A percentile compares a stretch with the other conserved stretches of the same genome.
These are phyloP conservation scores for Pholiota adiposa DNA, from an alignment of 1,284 basidiomycete species.

Conservation along the genomic window DNA sequence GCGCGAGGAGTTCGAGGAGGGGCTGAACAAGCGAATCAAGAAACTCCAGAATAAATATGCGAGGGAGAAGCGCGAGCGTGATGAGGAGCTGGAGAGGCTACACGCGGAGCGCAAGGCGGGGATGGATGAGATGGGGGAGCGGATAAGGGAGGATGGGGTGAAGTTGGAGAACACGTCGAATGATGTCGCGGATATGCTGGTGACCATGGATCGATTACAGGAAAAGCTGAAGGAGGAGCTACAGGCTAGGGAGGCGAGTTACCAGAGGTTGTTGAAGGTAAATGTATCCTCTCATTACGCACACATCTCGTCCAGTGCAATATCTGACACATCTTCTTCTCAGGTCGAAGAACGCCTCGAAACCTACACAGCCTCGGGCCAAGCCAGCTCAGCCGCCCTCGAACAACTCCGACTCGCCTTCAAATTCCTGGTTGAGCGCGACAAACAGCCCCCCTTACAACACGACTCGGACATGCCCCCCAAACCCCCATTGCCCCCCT, in stretches of 20 bases:
- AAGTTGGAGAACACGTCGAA: conserved; percentile 18
- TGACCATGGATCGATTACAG: conserved; percentile 9
- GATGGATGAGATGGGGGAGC: conserved; percentile 10
- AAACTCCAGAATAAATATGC: not conserved
- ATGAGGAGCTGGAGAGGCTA: conserved; percentile 10
- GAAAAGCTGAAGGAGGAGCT: conserved; percentile 9
- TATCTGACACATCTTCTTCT: too few species aligned
- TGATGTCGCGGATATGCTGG: conserved; percentile 12
- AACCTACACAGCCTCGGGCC: not conserved
- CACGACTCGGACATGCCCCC: too few species aligned
- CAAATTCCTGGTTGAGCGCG: too few species aligned
- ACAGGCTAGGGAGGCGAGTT: conserved; percentile 15
- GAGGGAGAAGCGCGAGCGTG: conserved; percentile 8
- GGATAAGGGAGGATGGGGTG: conserved; percentile 9
- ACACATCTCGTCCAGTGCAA: too few species aligned
- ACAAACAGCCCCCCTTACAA: too few species aligned
- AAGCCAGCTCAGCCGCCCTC: too few species aligned
- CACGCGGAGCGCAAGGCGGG: not conserved
- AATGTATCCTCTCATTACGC: not conserved
- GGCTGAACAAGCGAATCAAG: conserved; percentile 11
- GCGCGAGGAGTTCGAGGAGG: not conserved
- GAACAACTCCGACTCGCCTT: too few species aligned
- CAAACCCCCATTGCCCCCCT: too few species aligned
- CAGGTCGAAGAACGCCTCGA: conserved; percentile 20
- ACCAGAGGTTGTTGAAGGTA: conserved; percentile 14